Base-by-base conservation (phyloP, 345 rosid species). In the Populus simonii region DNA sequence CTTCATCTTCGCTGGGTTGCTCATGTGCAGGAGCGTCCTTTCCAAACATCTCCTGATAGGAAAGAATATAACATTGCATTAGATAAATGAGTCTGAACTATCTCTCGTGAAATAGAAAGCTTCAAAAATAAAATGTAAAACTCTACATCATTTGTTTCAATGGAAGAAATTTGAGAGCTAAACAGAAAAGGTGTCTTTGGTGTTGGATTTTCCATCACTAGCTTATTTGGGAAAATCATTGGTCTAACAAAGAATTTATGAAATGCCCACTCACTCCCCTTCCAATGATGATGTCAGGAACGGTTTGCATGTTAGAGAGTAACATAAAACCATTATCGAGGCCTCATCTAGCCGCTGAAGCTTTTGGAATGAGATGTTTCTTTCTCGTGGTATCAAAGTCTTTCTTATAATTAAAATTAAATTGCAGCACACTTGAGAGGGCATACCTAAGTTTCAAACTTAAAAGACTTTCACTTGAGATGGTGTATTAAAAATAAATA, bases 1-100 rank as follows among this genome's bases (percentile, higher is more conserved):
- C 99, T 87, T 96, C 99, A 84, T 96, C 99, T 85, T 96, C 99
- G 45, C 97, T 96, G 68, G 85, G 84, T 85, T 88, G 94, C 76
- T 93, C 99, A 66, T 80, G 84, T 62, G 83, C 80, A 70, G 80
- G 82, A 73, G 90, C 93, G 84, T 93, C 99, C 85, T 91, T 96
- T 73, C 99, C 99, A 79, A 96, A 96, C 98, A 96, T 94, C 87
- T 93, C 99, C 99, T 96, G 76, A 36, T 25, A 51, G 57, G 36
- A 87, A n/a, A 49, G 66, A 53, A 75, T 35, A 77, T 29, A 62
- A 71, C 7, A 63, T 8, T 29, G 68, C 38, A 51, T 74, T 49
- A 74, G 66, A 71, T 55, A 70, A 35, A 53, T 23, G 15, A 69
- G 20, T 18, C 55, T 76, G 59, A 57, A 33, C 65, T 18, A 45